A percentile compares a stretch with the other conserved stretches of the same genome.
These are phyloP conservation scores for Choiromyces venosus DNA, from an alignment of 495 filamentous ascomycete genomes.

Conservation along the genomic window DNA sequence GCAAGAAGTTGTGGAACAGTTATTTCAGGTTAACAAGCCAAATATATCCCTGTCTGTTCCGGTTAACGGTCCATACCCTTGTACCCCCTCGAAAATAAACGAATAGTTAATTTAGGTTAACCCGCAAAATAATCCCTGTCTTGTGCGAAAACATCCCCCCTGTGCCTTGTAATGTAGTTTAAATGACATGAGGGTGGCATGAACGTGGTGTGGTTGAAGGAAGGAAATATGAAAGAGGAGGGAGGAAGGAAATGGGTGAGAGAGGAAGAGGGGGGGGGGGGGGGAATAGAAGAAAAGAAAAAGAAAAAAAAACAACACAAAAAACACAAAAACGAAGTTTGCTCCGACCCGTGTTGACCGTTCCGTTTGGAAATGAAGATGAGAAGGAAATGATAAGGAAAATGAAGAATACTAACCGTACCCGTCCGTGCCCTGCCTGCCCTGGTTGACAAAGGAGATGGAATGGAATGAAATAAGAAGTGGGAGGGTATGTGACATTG, in stretches of 20 bases:
- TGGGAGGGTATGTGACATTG: too few relatives aligned
- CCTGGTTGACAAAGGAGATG: not conserved
- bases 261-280: not conserved
- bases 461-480: not conserved
- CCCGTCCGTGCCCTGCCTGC: not conserved
- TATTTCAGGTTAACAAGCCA: too few relatives aligned
- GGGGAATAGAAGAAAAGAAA: not conserved
- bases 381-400: slow-evolving; percentile 5
- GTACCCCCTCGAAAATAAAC: too few relatives aligned
- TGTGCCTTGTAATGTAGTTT: too few relatives aligned
- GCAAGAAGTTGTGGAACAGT: too few relatives aligned
- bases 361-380: not conserved
- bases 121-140: too few relatives aligned
- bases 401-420: slow-evolving; percentile 8
- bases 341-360: too few relatives aligned
- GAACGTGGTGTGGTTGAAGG: not conserved
- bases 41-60: too few relatives aligned
- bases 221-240: not conserved
- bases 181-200: not conserved
- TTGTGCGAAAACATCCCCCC: too few relatives aligned
- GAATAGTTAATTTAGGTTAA: too few relatives aligned
- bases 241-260: not conserved
- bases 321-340: slow-evolving; percentile 9
- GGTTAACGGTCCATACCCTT: too few relatives aligned
- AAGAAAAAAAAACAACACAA: slow-evolving; percentile 14